Percentiles rank a stretch among this genome's conserved stretches.
Conservation (phyloP, 148 eudicot species). For the Silene latifolia region DNA sequence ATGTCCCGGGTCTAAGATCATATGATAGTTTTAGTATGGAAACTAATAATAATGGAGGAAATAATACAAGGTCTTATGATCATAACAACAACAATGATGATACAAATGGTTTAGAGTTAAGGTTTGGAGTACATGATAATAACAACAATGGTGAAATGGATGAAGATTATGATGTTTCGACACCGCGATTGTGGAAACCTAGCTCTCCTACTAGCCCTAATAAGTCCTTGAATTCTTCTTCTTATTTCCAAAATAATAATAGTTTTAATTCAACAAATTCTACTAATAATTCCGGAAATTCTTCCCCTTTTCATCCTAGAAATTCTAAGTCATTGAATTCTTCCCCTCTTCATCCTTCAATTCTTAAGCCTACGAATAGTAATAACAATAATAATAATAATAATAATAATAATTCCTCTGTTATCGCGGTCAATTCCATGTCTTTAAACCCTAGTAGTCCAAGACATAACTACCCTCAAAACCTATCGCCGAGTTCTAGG, state of each 20-base stretch:
- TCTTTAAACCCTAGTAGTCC: slow-evolving; percentile 26
- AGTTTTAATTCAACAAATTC: background rate
- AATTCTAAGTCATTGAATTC: slow-evolving; percentile 5
- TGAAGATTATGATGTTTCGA: slow-evolving; percentile 42
- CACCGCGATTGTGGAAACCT: slow-evolving; percentile 72
- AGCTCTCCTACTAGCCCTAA: slow-evolving; percentile 4
- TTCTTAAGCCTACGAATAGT: background rate
- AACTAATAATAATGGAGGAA: background rate
- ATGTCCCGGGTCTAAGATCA: slow-evolving; percentile 8
- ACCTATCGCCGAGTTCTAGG: slow-evolving; percentile 47
- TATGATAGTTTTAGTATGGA: slow-evolving; percentile 24
- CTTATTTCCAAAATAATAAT: background rate
- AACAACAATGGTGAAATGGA: slow-evolving; percentile 3
- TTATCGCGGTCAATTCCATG: slow-evolving; percentile 1
- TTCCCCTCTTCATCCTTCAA: background rate
- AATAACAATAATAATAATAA: too few species aligned
- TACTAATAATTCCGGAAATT: background rate
- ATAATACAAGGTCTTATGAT: background rate
- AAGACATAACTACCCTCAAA: slow-evolving; percentile 7
- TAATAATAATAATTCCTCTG: background rate
- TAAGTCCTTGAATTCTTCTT: background rate
- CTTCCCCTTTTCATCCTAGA: background rate
- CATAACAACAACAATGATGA: background rate
- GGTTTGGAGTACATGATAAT: slow-evolving; percentile 29
- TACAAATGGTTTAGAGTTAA: slow-evolving; percentile 25